These are phyloP conservation scores for Meyerozyma smithsonii DNA, from an alignment of 1,139 yeast genomes.

Conservation along the genomic window DNA sequence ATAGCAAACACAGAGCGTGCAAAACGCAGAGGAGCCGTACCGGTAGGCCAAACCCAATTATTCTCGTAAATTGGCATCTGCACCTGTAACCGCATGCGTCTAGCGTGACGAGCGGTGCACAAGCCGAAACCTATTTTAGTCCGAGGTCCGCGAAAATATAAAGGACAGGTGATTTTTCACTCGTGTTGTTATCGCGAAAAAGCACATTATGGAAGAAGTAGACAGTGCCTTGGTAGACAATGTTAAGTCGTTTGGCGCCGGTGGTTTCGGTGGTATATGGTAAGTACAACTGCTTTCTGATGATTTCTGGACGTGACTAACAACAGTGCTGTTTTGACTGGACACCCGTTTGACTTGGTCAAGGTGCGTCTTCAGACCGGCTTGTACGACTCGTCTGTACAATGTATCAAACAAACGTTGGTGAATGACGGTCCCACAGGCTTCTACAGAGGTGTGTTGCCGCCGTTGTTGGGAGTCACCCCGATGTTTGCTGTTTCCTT, in stretches of 20 bases:
- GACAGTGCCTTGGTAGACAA: slow-evolving; percentile 46
- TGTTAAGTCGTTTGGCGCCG: slow-evolving; percentile 81
- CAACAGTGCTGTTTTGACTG: slow-evolving; percentile 76
- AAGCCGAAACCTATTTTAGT: not conserved
- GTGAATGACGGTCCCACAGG: slow-evolving; percentile 73
- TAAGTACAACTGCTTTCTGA: slow-evolving; percentile 14
- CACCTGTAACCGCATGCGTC: not conserved
- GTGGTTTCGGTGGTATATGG: slow-evolving; percentile 63
- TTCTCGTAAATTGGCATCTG: not conserved
- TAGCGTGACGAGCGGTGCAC: not conserved
- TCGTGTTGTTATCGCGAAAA: not conserved
- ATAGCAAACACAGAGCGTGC: no score
- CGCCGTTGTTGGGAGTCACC: slow-evolving; percentile 91
- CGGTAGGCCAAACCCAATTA: no score
- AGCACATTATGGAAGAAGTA: slow-evolving; percentile 37
- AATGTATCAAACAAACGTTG: slow-evolving; percentile 66
- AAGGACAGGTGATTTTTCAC: not conserved
- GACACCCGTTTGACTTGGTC: slow-evolving; percentile 92
- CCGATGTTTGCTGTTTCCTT: slow-evolving; percentile 98
- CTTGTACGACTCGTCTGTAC: slow-evolving; percentile 53
- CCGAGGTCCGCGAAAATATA: slow-evolving; percentile 2
- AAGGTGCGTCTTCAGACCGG: slow-evolving; percentile 89
- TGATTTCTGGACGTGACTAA: slow-evolving; percentile 7
- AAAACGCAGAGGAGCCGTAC: no score
- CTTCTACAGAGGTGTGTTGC: slow-evolving; percentile 80